These are phyloP conservation scores for Colletotrichum gigasporum DNA, from an alignment of 2,329 filamentous ascomycete species.

Conservation along the genomic window DNA sequence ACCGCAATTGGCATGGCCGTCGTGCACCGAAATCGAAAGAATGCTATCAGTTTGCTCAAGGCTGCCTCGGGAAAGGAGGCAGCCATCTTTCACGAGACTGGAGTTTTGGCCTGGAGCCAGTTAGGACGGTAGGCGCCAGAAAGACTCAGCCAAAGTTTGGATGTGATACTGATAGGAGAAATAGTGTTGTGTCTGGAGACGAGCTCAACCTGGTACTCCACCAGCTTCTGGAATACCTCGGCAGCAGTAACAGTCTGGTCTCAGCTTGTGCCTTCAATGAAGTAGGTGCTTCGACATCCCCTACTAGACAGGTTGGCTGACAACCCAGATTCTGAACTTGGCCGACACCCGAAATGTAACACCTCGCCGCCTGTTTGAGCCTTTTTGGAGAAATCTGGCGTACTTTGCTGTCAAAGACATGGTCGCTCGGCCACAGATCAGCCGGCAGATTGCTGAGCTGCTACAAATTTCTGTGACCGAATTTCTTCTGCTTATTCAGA, in stretches of 20 bases:
- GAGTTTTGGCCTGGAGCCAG: conserved; percentile 87
- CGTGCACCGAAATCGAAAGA: conserved; percentile 71
- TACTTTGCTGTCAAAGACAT: conserved; percentile 86
- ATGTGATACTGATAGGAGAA: not conserved
- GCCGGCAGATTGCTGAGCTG: conserved; percentile 81
- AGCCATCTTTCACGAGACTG: conserved; percentile 79
- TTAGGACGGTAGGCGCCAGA: conserved; percentile 70
- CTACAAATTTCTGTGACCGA: conserved; percentile 79
- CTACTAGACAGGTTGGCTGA: conserved; percentile 3
- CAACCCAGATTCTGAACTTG: conserved; percentile 68
- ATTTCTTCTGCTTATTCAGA: conserved; percentile 80
- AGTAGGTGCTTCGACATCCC: conserved; percentile 49
- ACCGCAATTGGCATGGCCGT: conserved; percentile 49
- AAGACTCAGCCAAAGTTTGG: not conserved
- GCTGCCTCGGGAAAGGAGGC: conserved; percentile 75
- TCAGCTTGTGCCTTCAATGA: conserved; percentile 87
- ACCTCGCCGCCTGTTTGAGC: conserved; percentile 76
- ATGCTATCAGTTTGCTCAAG: conserved; percentile 76
- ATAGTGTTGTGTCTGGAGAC: conserved; percentile 76
- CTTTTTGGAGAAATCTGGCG: conserved; percentile 89
- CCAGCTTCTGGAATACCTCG: conserved; percentile 86
- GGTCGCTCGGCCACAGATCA: conserved; percentile 81
- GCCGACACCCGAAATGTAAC: conserved; percentile 71
- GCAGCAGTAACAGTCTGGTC: conserved; percentile 81
- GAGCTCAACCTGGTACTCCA: conserved; percentile 89